These are phyloP conservation scores for Penicillium taxi DNA, from an alignment of 495 filamentous ascomycete species.

Conservation along the genomic window DNA sequence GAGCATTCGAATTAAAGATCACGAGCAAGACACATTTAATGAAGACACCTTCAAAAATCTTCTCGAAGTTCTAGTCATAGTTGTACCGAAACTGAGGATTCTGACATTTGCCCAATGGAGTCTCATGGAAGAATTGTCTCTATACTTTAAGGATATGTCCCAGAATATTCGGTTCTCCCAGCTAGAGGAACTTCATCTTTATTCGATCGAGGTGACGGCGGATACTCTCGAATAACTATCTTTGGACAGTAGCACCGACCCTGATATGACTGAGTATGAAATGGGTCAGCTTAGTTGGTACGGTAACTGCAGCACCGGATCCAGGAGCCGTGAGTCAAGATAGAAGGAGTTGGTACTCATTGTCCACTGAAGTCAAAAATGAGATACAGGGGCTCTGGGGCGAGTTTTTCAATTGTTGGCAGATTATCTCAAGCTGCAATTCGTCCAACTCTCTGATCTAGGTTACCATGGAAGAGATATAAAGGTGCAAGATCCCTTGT, in stretches of 20 bases:
- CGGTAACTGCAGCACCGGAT: not conserved
- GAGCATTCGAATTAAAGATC: constrained; percentile 1
- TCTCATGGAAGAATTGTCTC: constrained; percentile 1
- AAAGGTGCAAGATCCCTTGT: not conserved
- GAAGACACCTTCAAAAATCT: constrained; percentile 2
- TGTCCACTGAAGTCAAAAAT: not conserved
- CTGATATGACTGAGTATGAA: constrained; percentile 1
- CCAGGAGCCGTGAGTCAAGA: constrained; percentile 2
- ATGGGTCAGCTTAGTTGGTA: constrained; percentile 1
- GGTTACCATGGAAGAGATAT: constrained; percentile 1
- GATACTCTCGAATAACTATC: not conserved
- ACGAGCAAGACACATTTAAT: not conserved
- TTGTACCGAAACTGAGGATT: not conserved
- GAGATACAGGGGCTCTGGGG: constrained; percentile 2
- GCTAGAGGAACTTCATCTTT: constrained; percentile 5
- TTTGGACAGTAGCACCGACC: constrained; percentile 1
- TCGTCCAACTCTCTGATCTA: not conserved
- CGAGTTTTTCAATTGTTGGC: constrained; percentile 1
- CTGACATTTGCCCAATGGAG: constrained; percentile 4
- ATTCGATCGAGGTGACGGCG: constrained; percentile 5
- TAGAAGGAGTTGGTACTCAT: not conserved
- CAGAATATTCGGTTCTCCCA: constrained; percentile 2
- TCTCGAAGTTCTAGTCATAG: constrained; percentile 2
- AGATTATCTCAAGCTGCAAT: constrained; percentile 2
- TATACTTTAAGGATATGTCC: constrained; percentile 3